phyloP scores from a whole-genome alignment of 345 rosid species.

The Rhizophora mangle region DNA sequence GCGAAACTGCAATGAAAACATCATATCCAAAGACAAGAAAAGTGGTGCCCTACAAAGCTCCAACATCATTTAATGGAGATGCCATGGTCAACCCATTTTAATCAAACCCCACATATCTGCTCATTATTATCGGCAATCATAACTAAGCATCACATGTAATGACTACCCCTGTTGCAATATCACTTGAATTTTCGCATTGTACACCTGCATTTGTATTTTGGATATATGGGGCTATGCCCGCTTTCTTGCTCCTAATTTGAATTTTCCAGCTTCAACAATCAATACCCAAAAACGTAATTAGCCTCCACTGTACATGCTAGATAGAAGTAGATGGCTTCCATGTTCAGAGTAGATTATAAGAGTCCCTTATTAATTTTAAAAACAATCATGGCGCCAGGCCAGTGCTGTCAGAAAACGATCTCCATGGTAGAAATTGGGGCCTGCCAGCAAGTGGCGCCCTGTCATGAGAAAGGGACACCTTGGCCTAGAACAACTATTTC shows the following conservation, averaged over 20 bases:
- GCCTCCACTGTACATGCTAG: neutral
- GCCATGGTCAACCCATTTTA: slow-evolving; percentile 17
- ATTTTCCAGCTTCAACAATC: slow-evolving; percentile 22
- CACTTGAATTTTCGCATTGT: slow-evolving; percentile 13
- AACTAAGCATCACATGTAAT: slow-evolving; percentile 7
- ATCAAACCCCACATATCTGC: neutral
- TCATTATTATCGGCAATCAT: neutral
- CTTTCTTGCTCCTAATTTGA: slow-evolving; percentile 7
- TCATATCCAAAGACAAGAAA: too few species aligned
- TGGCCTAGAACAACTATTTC: neutral
- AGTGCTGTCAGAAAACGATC: neutral
- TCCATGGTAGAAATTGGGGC: neutral
- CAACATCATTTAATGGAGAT: slow-evolving; percentile 22
- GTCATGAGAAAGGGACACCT: neutral
- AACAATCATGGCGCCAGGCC: neutral
- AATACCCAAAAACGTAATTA: neutral
- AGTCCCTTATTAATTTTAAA: neutral
- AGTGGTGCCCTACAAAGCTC: neutral
- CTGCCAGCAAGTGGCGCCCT: neutral
- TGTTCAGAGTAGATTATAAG: too few species aligned
- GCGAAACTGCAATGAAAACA: too few species aligned
- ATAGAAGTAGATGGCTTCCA: neutral
- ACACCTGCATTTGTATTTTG: neutral
- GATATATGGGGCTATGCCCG: neutral
- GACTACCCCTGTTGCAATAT: neutral